Percentiles rank a stretch among this genome's conserved stretches.
Conservation (phyloP, 768 basidiomycete genomes). For the Trametes sanguinea region DNA sequence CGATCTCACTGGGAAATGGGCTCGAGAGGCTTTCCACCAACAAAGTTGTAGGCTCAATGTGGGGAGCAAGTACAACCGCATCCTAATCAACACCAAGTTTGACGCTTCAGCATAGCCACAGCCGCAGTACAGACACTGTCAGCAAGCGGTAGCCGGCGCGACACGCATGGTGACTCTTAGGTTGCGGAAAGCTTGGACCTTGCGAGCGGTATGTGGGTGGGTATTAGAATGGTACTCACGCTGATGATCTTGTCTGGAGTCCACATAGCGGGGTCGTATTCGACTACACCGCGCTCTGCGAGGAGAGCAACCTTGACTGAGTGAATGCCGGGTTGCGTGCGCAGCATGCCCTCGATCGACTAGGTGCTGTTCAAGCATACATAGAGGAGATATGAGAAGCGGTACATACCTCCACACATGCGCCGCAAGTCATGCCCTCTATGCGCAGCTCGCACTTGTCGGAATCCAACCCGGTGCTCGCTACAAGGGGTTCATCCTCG, state of each 20-base stretch:
- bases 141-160: background rate
- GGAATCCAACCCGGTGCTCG: constrained; percentile 26
- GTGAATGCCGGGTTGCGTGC: constrained; percentile 83
- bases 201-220: background rate
- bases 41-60: no score
- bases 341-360: constrained; percentile 85
- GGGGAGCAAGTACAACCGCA: no score
- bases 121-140: no score
- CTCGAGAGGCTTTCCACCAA: no score
- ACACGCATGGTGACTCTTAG: background rate
- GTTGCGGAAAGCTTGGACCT: no score
- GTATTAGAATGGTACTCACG: constrained; percentile 44
- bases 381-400: background rate
- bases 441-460: constrained; percentile 78
- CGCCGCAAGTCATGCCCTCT: constrained; percentile 89
- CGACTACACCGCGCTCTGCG: constrained; percentile 89
- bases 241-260: constrained; percentile 73
- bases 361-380: constrained; percentile 30
- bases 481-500: constrained; percentile 34
- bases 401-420: constrained; percentile 78
- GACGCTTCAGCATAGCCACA: no score
- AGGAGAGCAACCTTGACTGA: constrained; percentile 95
- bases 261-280: constrained; percentile 88
- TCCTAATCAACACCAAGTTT: no score
- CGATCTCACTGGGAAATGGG: no score